Evolutionary conservation across 768 basidiomycete genomes (phyloP).

Genomic region (Russula brevipes): DNA sequence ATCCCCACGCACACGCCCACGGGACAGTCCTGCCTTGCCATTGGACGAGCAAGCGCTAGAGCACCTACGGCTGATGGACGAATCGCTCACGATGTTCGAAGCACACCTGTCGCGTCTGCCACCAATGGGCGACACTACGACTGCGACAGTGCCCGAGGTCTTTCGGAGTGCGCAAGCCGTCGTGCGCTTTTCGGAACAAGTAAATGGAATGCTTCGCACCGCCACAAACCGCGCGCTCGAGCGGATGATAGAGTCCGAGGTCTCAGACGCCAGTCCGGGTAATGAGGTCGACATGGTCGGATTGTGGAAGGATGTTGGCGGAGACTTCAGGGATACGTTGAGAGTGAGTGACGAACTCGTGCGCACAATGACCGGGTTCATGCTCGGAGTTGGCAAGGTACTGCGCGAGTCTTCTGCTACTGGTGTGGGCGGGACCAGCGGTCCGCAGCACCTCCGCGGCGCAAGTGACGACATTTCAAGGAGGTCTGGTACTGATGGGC

Average conservation of each 20-base stretch:
- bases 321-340: conserved; percentile 66
- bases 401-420: conserved; percentile 49
- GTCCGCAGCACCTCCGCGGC: conserved; percentile 45
- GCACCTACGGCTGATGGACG: conserved; percentile 65
- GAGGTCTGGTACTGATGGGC: conserved; percentile 33
- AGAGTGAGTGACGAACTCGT: conserved; percentile 76
- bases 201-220: conserved; percentile 56
- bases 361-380: conserved; percentile 65
- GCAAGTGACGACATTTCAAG: conserved; percentile 46
- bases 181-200: conserved; percentile 58
- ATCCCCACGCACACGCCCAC: conserved; percentile 22
- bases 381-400: conserved; percentile 69
- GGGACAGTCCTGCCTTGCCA: conserved; percentile 3
- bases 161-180: conserved; percentile 57
- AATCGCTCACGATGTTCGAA: conserved; percentile 67
- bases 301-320: conserved; percentile 64
- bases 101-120: conserved; percentile 55
- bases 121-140: conserved; percentile 36
- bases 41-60: conserved; percentile 36
- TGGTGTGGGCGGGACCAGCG: conserved; percentile 25
- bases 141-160: conserved; percentile 47
- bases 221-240: conserved; percentile 60
- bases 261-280: conserved; percentile 43
- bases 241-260: conserved; percentile 70
- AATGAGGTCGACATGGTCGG: conserved; percentile 41